phyloP scores from a whole-genome alignment of 1,284 basidiomycete species.

The Porodaedalea pini region DNA sequence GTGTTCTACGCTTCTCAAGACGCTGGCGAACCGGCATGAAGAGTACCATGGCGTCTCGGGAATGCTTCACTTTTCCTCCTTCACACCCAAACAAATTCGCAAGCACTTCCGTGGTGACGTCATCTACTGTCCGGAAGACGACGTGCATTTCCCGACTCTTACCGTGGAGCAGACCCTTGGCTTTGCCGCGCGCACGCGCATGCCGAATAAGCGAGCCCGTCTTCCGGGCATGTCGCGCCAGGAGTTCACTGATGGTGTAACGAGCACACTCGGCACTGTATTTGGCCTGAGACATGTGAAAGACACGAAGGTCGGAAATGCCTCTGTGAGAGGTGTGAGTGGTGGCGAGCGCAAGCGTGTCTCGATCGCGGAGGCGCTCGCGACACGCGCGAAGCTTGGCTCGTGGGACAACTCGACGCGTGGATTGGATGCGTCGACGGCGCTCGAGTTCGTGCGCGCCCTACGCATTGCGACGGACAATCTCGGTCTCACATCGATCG shows the following conservation, averaged over 20 bases:
- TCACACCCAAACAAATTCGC: conserved; percentile 25
- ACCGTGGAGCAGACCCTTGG: conserved; percentile 33
- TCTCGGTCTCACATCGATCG: conserved; percentile 46
- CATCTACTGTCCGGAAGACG: conserved; percentile 28
- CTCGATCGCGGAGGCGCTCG: conserved; percentile 68
- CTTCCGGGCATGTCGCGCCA: conserved; percentile 29
- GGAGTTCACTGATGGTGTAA: conserved; percentile 30
- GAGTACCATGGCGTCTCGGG: conserved; percentile 36
- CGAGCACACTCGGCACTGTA: conserved; percentile 37
- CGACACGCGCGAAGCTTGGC: conserved; percentile 53
- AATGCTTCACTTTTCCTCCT: conserved; percentile 34
- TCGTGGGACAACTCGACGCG: conserved; percentile 67
- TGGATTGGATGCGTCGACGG: conserved; percentile 56
- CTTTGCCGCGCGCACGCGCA: conserved; percentile 28
- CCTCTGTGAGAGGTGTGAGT: conserved; percentile 41
- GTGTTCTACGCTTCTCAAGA: conserved; percentile 41
- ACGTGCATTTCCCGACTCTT: conserved; percentile 38
- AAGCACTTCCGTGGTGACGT: conserved; percentile 28
- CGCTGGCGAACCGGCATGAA: conserved; percentile 37
- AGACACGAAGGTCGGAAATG: conserved; percentile 45
- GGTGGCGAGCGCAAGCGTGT: conserved; percentile 71
- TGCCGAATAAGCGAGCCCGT: conserved; percentile 25
- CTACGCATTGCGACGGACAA: conserved; percentile 56
- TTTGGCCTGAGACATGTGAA: conserved; percentile 41
- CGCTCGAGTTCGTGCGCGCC: conserved; percentile 54